Evolutionary conservation across 768 basidiomycete species (phyloP), one percentile per base, ranked within the genome.

Genomic region (Gloeopeniophorella convolvens): DNA sequence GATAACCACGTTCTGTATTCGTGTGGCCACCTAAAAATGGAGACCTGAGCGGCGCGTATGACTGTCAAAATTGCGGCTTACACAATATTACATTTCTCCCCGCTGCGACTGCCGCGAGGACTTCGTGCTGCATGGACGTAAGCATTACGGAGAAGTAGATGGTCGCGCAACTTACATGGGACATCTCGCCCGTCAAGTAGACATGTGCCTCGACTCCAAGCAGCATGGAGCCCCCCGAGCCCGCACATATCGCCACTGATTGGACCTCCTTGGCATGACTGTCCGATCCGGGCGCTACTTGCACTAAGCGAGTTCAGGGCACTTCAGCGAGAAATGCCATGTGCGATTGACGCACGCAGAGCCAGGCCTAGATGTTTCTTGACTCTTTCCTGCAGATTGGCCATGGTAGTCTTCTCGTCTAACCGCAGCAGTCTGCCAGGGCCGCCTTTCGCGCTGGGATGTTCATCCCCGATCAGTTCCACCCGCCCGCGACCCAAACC

Each of bases 1-100:
- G 83, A 68, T 90, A 97, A 0, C 91, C 91, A 27, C 94, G 86
- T 70, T 98, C 95, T 36, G 94, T 94, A 68, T 93, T 93, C 13
- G 90, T 87, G 68, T 97, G 95, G 15, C 89, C 89, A 63, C 86
- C 88, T 89, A 57, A 32, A 64, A n/a, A 45, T 11, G 36, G 16
- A 6, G 23, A 39, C 6, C 13, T 42, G 10, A 49, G 48, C 12
- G 5, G 36, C 33, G 28, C 6, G 18, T 41, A 18, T 34, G 23
- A 37, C 32, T 44, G 27, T 35, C 18, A 7, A 9, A 24, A 27
- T 24, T 21, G 31, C 47, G 3, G 65, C 85, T 72, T 68, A 85
- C 92, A 92, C 48, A 96, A 75, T 55, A 96, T 77, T 62, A 96
- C 85, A 63, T 88, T 78, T 60, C 72, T 80, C 28, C 90, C 89